phyloP scores from a whole-genome alignment of 2,329 filamentous ascomycete genomes.

The Ophiocordyceps robertsii region DNA sequence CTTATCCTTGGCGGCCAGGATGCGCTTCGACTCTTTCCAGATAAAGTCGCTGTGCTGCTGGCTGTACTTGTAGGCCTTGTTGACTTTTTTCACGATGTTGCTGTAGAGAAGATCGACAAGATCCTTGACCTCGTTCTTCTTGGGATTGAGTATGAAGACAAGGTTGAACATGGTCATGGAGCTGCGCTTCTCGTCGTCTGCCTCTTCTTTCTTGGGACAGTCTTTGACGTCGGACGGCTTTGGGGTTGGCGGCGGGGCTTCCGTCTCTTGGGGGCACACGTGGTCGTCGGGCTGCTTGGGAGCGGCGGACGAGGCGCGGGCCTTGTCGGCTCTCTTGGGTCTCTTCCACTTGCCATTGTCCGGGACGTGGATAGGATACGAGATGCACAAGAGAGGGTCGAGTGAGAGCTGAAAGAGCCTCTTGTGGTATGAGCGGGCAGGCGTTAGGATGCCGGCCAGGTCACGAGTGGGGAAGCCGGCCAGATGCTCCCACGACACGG shows the following conservation, averaged over 20 bases:
- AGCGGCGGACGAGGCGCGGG: too few relatives aligned
- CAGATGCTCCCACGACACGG: constrained; percentile 58
- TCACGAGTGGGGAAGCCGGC: constrained; percentile 64
- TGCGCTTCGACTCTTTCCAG: constrained; percentile 77
- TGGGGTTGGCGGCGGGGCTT: constrained; percentile 8
- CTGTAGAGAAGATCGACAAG: constrained; percentile 67
- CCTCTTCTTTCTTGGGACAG: constrained; percentile 28
- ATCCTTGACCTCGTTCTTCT: constrained; percentile 61
- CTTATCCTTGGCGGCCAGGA: constrained; percentile 69
- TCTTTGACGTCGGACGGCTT: too few relatives aligned
- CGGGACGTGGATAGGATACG: constrained; percentile 71
- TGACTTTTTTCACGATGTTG: constrained; percentile 83
- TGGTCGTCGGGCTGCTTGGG: constrained; percentile 20
- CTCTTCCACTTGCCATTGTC: constrained; percentile 69
- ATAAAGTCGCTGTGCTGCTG: constrained; percentile 85
- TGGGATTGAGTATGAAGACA: constrained; percentile 79
- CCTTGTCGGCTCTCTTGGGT: constrained; percentile 42
- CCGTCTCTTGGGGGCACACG: constrained; percentile 14
- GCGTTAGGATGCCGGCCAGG: constrained; percentile 68
- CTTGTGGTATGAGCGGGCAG: constrained; percentile 65
- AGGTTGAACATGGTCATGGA: constrained; percentile 97
- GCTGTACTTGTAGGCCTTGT: constrained; percentile 84
- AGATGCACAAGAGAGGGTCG: constrained; percentile 67
- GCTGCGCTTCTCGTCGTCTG: constrained; percentile 47
- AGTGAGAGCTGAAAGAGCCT: constrained; percentile 69